Conservation (phyloP, 2,329 filamentous ascomycete species). For the Colletotrichum chlorophyti region DNA sequence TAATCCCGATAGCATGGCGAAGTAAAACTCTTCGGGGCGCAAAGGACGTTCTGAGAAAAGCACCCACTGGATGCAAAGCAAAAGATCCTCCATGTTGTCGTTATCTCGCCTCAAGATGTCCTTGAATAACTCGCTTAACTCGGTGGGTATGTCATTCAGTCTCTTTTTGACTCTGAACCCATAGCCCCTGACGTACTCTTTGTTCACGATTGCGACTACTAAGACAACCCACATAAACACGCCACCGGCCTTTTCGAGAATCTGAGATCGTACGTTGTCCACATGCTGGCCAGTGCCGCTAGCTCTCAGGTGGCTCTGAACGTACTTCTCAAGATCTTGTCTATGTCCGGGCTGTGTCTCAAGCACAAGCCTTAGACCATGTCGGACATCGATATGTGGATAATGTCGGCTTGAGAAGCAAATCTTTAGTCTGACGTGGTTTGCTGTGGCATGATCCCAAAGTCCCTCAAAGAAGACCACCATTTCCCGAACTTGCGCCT, state of each 20-base stretch:
- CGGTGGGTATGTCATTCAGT: conserved; percentile 41
- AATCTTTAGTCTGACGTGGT: not conserved
- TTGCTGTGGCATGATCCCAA: not conserved
- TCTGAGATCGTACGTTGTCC: not conserved
- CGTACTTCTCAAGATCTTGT: conserved; percentile 35
- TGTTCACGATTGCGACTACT: conserved; percentile 48
- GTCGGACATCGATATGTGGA: conserved; percentile 7
- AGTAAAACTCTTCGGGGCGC: conserved; percentile 44
- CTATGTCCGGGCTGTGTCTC: conserved; percentile 34
- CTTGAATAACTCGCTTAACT: conserved; percentile 48
- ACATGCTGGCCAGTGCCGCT: not conserved
- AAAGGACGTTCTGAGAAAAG: conserved; percentile 47
- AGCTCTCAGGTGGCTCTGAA: conserved; percentile 33
- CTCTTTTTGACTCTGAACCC: conserved; percentile 32
- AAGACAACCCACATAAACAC: conserved; percentile 53
- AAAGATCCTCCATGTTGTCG: conserved; percentile 41
- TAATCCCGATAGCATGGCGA: conserved; percentile 25
- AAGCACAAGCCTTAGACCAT: conserved; percentile 31
- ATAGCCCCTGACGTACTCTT: conserved; percentile 38
- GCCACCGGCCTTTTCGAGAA: conserved; percentile 32
- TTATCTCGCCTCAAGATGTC: conserved; percentile 48
- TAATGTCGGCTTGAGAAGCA: conserved; percentile 20
- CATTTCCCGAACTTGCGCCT: conserved; percentile 7
- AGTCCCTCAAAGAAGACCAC: conserved; percentile 1
- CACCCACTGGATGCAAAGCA: conserved; percentile 51